These are phyloP conservation scores for Exophiala lecanii-corni DNA, from an alignment of 2,329 filamentous ascomycete genomes.

Conservation along the genomic window DNA sequence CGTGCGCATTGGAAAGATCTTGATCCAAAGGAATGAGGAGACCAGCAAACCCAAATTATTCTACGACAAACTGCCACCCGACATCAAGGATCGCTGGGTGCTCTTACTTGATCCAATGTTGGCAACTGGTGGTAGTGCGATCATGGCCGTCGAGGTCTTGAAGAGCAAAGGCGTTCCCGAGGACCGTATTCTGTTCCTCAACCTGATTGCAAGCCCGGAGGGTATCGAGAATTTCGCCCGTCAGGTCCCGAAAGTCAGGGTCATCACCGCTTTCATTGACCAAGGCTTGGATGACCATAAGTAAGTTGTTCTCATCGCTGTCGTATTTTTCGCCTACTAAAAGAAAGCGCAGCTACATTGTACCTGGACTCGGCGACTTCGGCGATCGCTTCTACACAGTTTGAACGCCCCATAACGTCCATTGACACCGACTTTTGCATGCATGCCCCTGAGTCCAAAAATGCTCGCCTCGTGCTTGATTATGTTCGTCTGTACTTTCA, in stretches of 20 bases:
- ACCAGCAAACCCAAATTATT: slow-evolving; percentile 88
- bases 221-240: slow-evolving; percentile 84
- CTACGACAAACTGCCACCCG: slow-evolving; percentile 94
- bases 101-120: slow-evolving; percentile 97
- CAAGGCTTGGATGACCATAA: slow-evolving; percentile 96
- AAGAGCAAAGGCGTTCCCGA: slow-evolving; percentile 88
- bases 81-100: slow-evolving; percentile 90
- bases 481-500: too few species aligned
- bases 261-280: slow-evolving; percentile 95
- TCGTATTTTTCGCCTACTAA: not conserved
- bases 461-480: too few species aligned
- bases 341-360: slow-evolving; percentile 35
- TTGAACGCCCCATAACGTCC: too few species aligned
- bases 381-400: slow-evolving; percentile 31
- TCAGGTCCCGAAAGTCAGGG: slow-evolving; percentile 80
- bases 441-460: too few species aligned
- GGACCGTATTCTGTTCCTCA: slow-evolving; percentile 91
- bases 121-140: slow-evolving; percentile 91
- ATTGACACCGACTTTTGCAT: too few species aligned
- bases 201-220: slow-evolving; percentile 94
- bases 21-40: slow-evolving; percentile 96
- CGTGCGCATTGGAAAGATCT: slow-evolving; percentile 96
- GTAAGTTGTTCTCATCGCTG: slow-evolving; percentile 49
- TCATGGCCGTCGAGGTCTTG: slow-evolving; percentile 93
- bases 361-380: slow-evolving; percentile 36